Conservation (phyloP, 225 moss, liverwort and hornwort genomes). For the Sphagnum tenellum region DNA sequence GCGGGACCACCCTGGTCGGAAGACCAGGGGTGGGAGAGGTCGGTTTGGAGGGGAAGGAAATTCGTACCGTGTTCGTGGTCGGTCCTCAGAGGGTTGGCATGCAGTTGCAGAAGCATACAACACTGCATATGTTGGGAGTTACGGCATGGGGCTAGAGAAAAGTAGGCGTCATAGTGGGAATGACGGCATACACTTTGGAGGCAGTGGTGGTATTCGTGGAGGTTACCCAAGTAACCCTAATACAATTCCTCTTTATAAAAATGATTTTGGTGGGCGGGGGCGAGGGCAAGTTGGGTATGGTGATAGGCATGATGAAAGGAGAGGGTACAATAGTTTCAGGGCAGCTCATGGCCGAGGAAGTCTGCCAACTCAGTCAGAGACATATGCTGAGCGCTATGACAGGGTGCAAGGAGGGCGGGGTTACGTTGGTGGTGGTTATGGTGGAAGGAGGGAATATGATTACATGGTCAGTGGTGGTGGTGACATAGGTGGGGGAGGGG, state of each 20-base stretch:
- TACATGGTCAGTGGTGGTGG: slow-evolving; percentile 26
- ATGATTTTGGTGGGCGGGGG: slow-evolving; percentile 30
- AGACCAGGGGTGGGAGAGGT: slow-evolving; percentile 34
- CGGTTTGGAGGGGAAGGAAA: slow-evolving; percentile 24
- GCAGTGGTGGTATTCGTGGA: slow-evolving; percentile 10
- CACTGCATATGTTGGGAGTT: slow-evolving; percentile 16
- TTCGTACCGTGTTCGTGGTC: slow-evolving; percentile 33
- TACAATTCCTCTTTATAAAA: slow-evolving; percentile 35
- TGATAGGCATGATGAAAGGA: slow-evolving; percentile 38
- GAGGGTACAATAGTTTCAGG: slow-evolving; percentile 24
- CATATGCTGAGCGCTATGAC: slow-evolving; percentile 48
- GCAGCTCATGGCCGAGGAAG: slow-evolving; percentile 30
- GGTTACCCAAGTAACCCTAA: slow-evolving; percentile 40
- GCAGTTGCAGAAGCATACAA: slow-evolving; percentile 11
- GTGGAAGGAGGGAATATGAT: slow-evolving; percentile 16
- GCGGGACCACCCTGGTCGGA: slow-evolving; percentile 50
- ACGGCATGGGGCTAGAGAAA: slow-evolving; percentile 29
- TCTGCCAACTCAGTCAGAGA: slow-evolving; percentile 38
- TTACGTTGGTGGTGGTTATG: slow-evolving; percentile 46
- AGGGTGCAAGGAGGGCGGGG: slow-evolving; percentile 48
- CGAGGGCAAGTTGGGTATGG: slow-evolving; percentile 16
- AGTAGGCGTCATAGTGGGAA: slow-evolving; percentile 31
- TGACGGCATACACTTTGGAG: slow-evolving; percentile 24
- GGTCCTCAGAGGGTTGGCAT: slow-evolving; percentile 37
- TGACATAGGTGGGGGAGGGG: slow-evolving; percentile 33